A percentile compares a stretch with the other conserved stretches of the same genome.
Evolutionary conservation across 768 basidiomycete species (phyloP).

Genomic region (Mycena galopus): DNA sequence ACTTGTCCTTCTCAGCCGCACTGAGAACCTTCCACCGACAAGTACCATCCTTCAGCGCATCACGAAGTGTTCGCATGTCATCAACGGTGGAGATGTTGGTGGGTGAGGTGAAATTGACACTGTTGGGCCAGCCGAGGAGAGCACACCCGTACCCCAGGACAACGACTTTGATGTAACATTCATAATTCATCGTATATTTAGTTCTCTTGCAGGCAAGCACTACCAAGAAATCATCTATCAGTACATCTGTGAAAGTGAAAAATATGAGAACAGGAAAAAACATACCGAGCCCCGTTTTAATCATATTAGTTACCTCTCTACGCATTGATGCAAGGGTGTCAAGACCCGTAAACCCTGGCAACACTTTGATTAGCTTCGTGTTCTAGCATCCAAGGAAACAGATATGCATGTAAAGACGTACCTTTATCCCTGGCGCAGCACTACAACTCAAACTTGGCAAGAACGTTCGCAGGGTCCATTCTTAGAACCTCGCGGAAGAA

Average conservation of each 20-base stretch:
- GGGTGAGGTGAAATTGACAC: neutral
- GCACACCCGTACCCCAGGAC: neutral
- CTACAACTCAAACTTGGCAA: too few species aligned
- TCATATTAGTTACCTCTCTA: neutral
- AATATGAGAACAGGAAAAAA: too few species aligned
- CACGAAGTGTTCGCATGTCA: neutral
- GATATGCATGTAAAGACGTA: neutral
- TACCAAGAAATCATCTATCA: neutral
- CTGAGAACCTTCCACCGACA: neutral
- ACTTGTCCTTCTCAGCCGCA: neutral
- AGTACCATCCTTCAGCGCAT: neutral
- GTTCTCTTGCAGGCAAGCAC: neutral
- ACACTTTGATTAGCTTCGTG: neutral
- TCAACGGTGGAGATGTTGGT: neutral
- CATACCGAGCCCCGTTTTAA: neutral
- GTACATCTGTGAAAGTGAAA: neutral
- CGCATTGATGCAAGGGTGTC: neutral
- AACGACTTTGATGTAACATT: neutral
- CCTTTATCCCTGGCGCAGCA: neutral
- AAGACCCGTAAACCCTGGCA: neutral
- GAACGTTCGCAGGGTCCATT: neutral
- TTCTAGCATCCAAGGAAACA: too few species aligned
- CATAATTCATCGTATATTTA: neutral
- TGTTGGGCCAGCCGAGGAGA: neutral
- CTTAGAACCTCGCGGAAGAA: neutral